phyloP scores from a whole-genome alignment of 805 yeast species.

The Candida tibetensis region DNA sequence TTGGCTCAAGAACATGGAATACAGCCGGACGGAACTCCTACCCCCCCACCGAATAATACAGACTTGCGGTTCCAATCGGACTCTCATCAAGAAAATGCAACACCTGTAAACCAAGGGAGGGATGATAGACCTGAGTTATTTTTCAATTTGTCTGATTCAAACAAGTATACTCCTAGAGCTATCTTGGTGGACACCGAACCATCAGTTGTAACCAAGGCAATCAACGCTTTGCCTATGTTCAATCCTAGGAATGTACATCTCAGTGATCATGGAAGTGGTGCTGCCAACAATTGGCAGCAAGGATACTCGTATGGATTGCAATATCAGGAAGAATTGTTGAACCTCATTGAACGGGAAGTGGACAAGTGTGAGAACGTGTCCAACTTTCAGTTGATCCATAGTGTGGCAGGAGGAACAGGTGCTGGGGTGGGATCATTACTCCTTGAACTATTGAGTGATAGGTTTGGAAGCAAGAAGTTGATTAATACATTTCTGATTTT shows the following conservation, averaged over 20 bases:
- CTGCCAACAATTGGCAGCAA: conserved; percentile 94
- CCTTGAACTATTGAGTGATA: conserved; percentile 74
- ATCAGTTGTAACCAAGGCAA: conserved; percentile 68
- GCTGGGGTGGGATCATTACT: conserved; percentile 89
- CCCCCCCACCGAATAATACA: conserved; percentile 31
- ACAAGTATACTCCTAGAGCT: conserved; percentile 85
- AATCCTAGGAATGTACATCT: conserved; percentile 80
- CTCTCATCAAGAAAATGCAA: conserved; percentile 5
- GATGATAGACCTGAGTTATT: conserved; percentile 82
- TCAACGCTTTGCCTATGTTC: conserved; percentile 57
- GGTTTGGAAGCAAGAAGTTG: conserved; percentile 74
- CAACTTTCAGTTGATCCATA: conserved; percentile 87
- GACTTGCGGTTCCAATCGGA: conserved; percentile 4
- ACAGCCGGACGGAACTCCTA: conserved; percentile 55
- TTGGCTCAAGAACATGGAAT: conserved; percentile 86
- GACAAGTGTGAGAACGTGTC: conserved; percentile 88
- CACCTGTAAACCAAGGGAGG: conserved; percentile 18
- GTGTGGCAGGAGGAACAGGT: conserved; percentile 99
- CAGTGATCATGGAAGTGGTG: conserved; percentile 83
- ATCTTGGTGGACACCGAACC: conserved; percentile 88
- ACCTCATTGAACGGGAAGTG: conserved; percentile 82
- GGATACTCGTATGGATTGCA: conserved; percentile 77
- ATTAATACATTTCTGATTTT: conserved; percentile 84
- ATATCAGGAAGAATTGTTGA: conserved; percentile 70
- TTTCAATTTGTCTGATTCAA: conserved; percentile 71